Evolutionary conservation across 1,139 yeast genomes (phyloP).

Genomic region (Blastobotrys arbuscula): DNA sequence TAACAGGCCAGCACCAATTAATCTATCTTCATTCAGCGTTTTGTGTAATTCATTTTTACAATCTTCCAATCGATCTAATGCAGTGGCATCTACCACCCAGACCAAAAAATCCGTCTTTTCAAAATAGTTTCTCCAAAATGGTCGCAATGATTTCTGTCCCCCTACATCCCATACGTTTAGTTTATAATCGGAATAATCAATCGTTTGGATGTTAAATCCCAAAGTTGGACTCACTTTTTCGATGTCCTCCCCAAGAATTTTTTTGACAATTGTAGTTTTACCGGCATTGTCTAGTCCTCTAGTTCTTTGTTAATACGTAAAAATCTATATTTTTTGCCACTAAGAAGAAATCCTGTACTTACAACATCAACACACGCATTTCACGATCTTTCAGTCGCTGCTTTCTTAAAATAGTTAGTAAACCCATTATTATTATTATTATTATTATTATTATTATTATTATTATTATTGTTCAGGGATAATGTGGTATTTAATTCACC

Average conservation of each 20-base stretch:
- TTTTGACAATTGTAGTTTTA: conserved; percentile 71
- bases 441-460: neutral
- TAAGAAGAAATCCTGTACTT: conserved; percentile 15
- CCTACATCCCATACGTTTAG: conserved; percentile 70
- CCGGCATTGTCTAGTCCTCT: conserved; percentile 86
- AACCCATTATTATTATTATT: conserved; percentile 55
- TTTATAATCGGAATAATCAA: conserved; percentile 38
- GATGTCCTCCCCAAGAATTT: conserved; percentile 39
- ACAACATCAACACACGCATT: conserved; percentile 61
- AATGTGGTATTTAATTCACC: neutral
- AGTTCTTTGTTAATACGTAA: conserved; percentile 3
- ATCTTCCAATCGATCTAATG: conserved; percentile 56
- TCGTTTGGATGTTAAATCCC: conserved; percentile 58
- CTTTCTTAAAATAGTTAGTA: conserved; percentile 71
- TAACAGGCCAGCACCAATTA: conserved; percentile 56
- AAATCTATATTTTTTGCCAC: neutral
- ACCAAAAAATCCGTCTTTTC: conserved; percentile 76
- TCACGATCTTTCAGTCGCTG: conserved; percentile 78
- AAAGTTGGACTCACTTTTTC: conserved; percentile 52
- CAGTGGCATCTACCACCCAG: conserved; percentile 87
- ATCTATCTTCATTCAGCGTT: conserved; percentile 59
- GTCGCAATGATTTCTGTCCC: conserved; percentile 71
- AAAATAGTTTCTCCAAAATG: conserved; percentile 88
- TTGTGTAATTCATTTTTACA: conserved; percentile 58
- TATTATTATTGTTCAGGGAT: neutral